phyloP scores from a whole-genome alignment of 805 yeast genomes.

The Grigorovia jiainica region DNA sequence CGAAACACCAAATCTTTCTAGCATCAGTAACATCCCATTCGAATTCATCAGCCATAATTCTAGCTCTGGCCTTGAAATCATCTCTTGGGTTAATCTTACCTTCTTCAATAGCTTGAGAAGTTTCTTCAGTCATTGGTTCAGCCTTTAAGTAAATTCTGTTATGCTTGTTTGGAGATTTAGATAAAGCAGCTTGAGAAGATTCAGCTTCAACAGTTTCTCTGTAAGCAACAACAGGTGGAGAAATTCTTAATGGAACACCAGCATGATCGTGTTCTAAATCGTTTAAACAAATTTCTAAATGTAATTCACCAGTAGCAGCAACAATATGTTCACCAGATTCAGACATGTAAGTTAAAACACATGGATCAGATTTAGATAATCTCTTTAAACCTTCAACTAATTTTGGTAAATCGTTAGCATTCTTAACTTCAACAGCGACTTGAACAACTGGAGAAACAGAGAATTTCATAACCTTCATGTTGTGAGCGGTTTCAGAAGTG shows the following conservation, averaged over 20 bases:
- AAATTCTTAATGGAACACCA: constrained; percentile 95
- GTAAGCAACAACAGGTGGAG: constrained; percentile 97
- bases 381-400: constrained; percentile 99
- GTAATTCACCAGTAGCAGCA: constrained; percentile 99
- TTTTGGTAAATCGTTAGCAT: constrained; percentile 98
- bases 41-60: constrained; percentile 96
- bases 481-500: constrained; percentile 94
- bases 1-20: constrained; percentile 99
- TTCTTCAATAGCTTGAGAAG: constrained; percentile 78
- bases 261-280: constrained; percentile 99
- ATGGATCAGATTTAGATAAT: constrained; percentile 98
- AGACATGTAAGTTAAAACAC: constrained; percentile 80
- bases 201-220: constrained; percentile 95
- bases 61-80: constrained; percentile 98
- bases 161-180: constrained; percentile 99
- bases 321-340: constrained; percentile 99
- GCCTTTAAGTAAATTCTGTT: constrained; percentile 99
- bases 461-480: constrained; percentile 99
- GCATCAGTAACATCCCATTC: constrained; percentile 99
- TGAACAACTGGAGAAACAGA: constrained; percentile 99
- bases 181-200: constrained; percentile 91
- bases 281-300: constrained; percentile 91
- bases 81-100: constrained; percentile 93
- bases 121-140: constrained; percentile 92
- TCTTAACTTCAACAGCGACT: constrained; percentile 99